These are phyloP conservation scores for Candolleomyces efflorescens DNA, from an alignment of 768 basidiomycete genomes.

Conservation along the genomic window DNA sequence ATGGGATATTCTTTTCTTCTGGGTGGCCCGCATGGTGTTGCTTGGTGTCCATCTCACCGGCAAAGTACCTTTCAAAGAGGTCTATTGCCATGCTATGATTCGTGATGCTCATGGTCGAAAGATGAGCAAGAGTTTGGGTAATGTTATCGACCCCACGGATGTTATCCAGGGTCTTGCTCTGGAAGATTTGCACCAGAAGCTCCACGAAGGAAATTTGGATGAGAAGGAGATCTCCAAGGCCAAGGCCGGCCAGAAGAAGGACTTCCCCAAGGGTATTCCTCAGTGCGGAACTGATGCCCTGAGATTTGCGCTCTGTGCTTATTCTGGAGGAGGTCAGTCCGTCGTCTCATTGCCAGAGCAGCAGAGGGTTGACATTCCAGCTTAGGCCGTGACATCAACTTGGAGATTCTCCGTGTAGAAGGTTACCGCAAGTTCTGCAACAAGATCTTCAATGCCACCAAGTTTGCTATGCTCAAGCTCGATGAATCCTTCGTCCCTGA, in stretches of 20 bases:
- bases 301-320: conserved; percentile 92
- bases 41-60: conserved; percentile 88
- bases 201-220: conserved; percentile 89
- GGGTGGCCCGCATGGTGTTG: conserved; percentile 98
- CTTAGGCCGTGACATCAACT: conserved; percentile 91
- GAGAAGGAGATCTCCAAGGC: conserved; percentile 91
- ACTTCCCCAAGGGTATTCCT: conserved; percentile 98
- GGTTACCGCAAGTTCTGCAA: conserved; percentile 99
- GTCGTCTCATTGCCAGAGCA: background rate
- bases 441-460: conserved; percentile 98
- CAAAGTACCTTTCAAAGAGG: conserved; percentile 91
- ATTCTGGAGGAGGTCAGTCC: conserved; percentile 75
- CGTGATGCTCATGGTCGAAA: conserved; percentile 98
- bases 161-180: conserved; percentile 84
- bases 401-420: conserved; percentile 93
- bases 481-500: conserved; percentile 80
- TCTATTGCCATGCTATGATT: conserved; percentile 97
- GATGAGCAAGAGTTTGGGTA: conserved; percentile 98
- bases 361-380: background rate
- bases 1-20: conserved; percentile 99
- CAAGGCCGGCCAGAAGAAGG: conserved; percentile 94
- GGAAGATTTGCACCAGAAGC: conserved; percentile 77
- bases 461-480: conserved; percentile 98
- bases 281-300: conserved; percentile 98
- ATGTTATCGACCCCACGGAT: conserved; percentile 96